A percentile compares a stretch with the other conserved stretches of the same genome.
Conservation (phyloP, 768 basidiomycete genomes). For the Naganishia friedmannii region DNA sequence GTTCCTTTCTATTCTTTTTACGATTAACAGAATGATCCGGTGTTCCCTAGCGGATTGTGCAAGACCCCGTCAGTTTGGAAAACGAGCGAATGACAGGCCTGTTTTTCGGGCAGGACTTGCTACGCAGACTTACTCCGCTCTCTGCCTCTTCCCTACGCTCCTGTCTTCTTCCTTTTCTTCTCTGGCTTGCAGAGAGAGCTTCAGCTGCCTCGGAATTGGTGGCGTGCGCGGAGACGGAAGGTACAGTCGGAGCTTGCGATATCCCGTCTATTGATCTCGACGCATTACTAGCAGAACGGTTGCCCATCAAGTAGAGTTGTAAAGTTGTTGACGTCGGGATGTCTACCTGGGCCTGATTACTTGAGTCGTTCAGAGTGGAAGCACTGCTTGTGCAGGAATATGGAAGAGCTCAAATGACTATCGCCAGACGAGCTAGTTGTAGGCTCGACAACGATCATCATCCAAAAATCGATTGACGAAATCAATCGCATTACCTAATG, state of each 20-base stretch:
- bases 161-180: constrained; percentile 1
- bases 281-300: background rate
- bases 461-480: background rate
- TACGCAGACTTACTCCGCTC: background rate
- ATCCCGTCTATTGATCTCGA: constrained; percentile 3
- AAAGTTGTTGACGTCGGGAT: background rate
- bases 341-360: background rate
- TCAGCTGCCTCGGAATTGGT: constrained; percentile 21
- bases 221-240: constrained; percentile 14
- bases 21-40: background rate
- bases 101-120: background rate
- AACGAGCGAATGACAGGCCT: background rate
- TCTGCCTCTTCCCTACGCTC: background rate
- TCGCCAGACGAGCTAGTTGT: no score
- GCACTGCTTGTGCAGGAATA: no score
- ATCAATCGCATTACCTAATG: background rate
- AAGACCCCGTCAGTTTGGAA: background rate
- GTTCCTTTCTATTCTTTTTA: background rate
- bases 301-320: background rate
- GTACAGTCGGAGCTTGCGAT: constrained; percentile 16
- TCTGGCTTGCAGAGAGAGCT: background rate
- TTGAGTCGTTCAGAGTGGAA: no score
- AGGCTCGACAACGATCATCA: background rate
- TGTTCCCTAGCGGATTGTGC: background rate
- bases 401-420: no score